These are phyloP conservation scores for Ophiostoma himal-ulmi DNA, from an alignment of 2,329 filamentous ascomycete genomes.

Conservation along the genomic window DNA sequence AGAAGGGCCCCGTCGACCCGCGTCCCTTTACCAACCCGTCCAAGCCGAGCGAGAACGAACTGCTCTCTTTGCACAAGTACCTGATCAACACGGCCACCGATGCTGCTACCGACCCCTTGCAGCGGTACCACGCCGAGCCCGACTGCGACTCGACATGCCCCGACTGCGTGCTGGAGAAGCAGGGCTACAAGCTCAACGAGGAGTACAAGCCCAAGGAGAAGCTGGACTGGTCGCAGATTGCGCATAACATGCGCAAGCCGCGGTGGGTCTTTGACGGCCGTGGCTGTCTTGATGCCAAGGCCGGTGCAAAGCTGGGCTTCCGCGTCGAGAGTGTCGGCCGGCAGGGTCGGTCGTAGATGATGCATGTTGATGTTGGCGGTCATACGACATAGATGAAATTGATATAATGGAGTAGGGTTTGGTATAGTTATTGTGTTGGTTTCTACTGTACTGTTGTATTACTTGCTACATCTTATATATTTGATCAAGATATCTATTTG, in stretches of 20 bases:
- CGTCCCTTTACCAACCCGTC: constrained; percentile 38
- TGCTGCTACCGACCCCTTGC: constrained; percentile 40
- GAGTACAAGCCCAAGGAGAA: constrained; percentile 44
- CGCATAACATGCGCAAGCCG: constrained; percentile 46
- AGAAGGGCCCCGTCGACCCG: constrained; percentile 40
- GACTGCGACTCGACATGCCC: constrained; percentile 43
- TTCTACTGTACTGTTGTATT: constrained; percentile 5
- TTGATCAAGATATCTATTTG: background rate
- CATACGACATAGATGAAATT: background rate
- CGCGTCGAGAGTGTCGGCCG: constrained; percentile 49
- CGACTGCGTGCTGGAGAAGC: constrained; percentile 40
- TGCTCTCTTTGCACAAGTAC: constrained; percentile 45
- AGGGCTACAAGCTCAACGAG: constrained; percentile 27
- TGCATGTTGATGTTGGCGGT: background rate
- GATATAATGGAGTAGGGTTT: constrained; percentile 10
- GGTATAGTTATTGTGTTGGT: constrained; percentile 3
- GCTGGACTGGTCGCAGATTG: constrained; percentile 48
- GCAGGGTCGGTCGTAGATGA: constrained; percentile 31
- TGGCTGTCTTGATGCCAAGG: constrained; percentile 45
- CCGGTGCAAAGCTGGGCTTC: constrained; percentile 47
- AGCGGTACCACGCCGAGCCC: constrained; percentile 42
- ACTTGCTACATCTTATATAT: background rate
- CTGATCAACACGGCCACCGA: constrained; percentile 34
- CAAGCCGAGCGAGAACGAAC: constrained; percentile 39
- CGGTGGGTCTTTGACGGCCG: constrained; percentile 55